These are phyloP conservation scores for Chrysochromulina tobinii DNA, from an alignment of 78 protist genomes.

Conservation along the genomic window DNA sequence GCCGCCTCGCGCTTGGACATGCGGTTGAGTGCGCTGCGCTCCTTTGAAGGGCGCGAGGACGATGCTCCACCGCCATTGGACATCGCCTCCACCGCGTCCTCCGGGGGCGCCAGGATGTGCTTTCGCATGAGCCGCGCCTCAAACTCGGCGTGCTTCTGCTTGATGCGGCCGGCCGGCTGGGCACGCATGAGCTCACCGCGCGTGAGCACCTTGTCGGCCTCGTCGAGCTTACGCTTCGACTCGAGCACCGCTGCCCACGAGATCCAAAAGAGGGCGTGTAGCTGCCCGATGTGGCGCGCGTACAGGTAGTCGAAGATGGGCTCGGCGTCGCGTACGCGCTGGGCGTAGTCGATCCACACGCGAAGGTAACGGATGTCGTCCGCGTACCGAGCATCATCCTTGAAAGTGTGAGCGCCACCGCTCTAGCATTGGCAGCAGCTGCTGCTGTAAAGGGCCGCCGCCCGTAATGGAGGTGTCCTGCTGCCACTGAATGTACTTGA, in stretches of 20 bases:
- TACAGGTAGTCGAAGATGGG: neutral
- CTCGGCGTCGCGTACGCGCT: neutral
- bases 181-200: neutral
- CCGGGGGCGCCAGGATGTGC: neutral
- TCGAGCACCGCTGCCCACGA: constrained; percentile 15
- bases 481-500: neutral
- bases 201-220: neutral
- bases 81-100: neutral
- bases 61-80: too few relatives aligned
- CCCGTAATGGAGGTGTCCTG: neutral
- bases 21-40: constrained; percentile 6
- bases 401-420: neutral
- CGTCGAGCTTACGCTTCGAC: neutral
- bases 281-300: neutral
- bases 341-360: neutral
- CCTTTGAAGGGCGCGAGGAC: too few relatives aligned
- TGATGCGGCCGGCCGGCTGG: neutral
- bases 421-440: neutral
- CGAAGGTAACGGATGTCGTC: neutral
- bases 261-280: neutral
- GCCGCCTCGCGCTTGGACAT: neutral
- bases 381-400: neutral
- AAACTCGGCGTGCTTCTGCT: neutral
- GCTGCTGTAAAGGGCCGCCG: neutral
- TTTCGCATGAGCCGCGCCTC: neutral